Percentiles rank a stretch among this genome's conserved stretches.
phyloP scores from a whole-genome alignment of 257 asterid species.

The Mitragyna speciosa region DNA sequence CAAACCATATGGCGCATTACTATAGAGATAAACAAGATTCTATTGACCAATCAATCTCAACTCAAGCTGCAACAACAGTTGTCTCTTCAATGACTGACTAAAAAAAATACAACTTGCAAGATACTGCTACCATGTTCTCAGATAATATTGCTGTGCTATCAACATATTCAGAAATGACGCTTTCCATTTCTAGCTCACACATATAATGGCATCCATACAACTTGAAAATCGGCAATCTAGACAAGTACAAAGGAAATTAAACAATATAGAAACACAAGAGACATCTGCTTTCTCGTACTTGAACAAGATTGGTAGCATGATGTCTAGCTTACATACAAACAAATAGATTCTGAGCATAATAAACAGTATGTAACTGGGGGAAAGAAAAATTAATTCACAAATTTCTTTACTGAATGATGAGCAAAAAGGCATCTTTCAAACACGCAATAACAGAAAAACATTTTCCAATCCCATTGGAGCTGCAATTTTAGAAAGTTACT shows the following conservation, averaged over 20 bases:
- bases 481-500: neutral
- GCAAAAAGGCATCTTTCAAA: neutral
- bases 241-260: too few relatives aligned
- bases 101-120: neutral
- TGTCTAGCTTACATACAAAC: neutral
- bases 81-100: neutral
- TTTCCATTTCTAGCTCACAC: too few relatives aligned
- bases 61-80: neutral
- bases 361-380: neutral
- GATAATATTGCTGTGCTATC: too few relatives aligned
- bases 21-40: too few relatives aligned
- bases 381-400: neutral
- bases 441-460: neutral
- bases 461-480: neutral
- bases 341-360: neutral
- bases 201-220: too few relatives aligned
- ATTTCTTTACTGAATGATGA: neutral
- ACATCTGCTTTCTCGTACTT: neutral
- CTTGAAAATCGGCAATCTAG: too few relatives aligned
- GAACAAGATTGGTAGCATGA: neutral
- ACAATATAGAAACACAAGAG: too few relatives aligned
- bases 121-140: too few relatives aligned
- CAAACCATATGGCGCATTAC: too few relatives aligned
- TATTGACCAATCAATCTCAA: neutral
- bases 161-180: too few relatives aligned